Conservation (phyloP, 1,284 basidiomycete species). For the Taiwanofungus camphoratus region DNA sequence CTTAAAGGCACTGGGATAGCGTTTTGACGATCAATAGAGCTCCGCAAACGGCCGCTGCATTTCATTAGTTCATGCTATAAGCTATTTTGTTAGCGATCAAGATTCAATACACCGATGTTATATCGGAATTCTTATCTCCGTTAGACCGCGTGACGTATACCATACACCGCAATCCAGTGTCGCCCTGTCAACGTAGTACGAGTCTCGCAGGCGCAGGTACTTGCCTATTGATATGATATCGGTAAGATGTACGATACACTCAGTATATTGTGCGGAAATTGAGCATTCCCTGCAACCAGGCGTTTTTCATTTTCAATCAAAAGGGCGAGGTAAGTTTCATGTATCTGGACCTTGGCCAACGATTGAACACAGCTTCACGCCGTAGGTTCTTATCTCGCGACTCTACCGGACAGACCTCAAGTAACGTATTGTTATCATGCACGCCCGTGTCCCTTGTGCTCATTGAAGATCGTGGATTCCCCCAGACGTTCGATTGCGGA, state of each 20-base stretch:
- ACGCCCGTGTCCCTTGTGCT: neutral
- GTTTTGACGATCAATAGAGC: too few species aligned
- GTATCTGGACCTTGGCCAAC: slow-evolving; percentile 1
- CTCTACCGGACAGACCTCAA: slow-evolving; percentile 93
- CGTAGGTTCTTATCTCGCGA: slow-evolving; percentile 87
- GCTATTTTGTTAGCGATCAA: too few species aligned
- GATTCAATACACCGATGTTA: too few species aligned
- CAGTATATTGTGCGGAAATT: neutral
- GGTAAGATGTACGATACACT: slow-evolving; percentile 22
- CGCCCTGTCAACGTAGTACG: too few species aligned
- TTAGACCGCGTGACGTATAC: too few species aligned
- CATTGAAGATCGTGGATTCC: neutral
- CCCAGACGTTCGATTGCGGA: slow-evolving; percentile 92
- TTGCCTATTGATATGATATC: slow-evolving; percentile 40
- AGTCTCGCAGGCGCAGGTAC: too few species aligned
- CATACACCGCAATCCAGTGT: too few species aligned
- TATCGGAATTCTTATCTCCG: too few species aligned
- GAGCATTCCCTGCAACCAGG: slow-evolving; percentile 41
- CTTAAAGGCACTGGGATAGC: too few species aligned
- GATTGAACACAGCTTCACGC: neutral
- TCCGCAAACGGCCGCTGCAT: too few species aligned
- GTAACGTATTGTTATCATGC: slow-evolving; percentile 40
- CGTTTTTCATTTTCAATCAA: slow-evolving; percentile 97
- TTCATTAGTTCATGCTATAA: too few species aligned
- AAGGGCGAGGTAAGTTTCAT: slow-evolving; percentile 82